Base-by-base conservation (phyloP, 2,329 filamentous ascomycete species). In the Penicillium oxalicum region DNA sequence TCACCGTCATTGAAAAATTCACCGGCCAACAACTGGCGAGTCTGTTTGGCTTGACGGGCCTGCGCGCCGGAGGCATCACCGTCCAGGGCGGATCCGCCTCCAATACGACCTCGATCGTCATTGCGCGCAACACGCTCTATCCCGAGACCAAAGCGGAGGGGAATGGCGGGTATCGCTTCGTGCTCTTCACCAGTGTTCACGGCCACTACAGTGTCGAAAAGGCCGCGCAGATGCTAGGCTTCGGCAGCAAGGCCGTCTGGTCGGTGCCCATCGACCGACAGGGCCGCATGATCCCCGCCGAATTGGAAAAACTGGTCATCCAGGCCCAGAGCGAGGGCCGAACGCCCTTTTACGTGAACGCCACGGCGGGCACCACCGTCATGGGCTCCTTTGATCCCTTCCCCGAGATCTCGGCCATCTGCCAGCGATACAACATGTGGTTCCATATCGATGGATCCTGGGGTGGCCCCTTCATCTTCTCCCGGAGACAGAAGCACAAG, bases 181-280 rank as follows among this genome's bases (percentile, higher is more conserved):
- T 89, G 18, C 72, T 96, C 47, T 96, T 97, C 73, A 96, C 91
- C 2, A 88, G 84, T 57, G 82, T 79, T 0, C 90, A 97, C 67
- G 91, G 91, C 0, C 93, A 97, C 75, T 98, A 97, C 74, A 91
- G 85, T 4, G 81, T 97, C 26, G 89, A 95, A 62, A 97, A 97
- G 72, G 91, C 90, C 2, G 91, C 91, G n/a, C 86, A 91, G 64
- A 86, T 91, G 63, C 86, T 86, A 60, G 93, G 93, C 0, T 79
- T 98, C 34, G 93, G 93, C 8, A 83, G 81, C 27, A 74, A 76
- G 18, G 82, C 82, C 53, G 90, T 95, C 26, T 82, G 86, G 68
- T 64, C 77, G 26, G 86, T 97, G 0, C 79, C 87, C 4, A 82
- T 95, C 24, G 88, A 96, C 65, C 66, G 69, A 0, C 61, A 73